A percentile compares a stretch with the other conserved stretches of the same genome.
phyloP scores from a whole-genome alignment of 2,329 filamentous ascomycete genomes.

The Periconia digitata region DNA sequence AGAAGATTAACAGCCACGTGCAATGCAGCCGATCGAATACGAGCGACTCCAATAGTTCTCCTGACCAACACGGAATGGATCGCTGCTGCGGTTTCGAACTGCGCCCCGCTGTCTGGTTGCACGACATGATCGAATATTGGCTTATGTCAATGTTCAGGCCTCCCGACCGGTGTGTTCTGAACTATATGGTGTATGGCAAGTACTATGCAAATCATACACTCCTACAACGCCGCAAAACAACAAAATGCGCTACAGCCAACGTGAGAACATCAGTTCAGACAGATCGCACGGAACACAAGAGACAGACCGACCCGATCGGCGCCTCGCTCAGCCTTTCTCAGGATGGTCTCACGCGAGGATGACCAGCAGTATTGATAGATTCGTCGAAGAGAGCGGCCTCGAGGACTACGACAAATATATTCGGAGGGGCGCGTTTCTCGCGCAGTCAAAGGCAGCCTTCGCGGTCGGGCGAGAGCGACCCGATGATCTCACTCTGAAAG shows the following conservation, averaged over 20 bases:
- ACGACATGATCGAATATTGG: background rate
- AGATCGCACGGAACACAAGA: constrained; percentile 2
- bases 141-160: background rate
- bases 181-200: background rate
- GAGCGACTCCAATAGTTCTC: background rate
- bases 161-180: background rate
- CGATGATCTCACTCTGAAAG: constrained; percentile 15
- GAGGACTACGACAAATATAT: constrained; percentile 22
- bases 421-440: constrained; percentile 21
- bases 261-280: background rate
- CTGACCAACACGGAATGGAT: too few species aligned
- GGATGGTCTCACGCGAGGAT: constrained; percentile 18
- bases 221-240: background rate
- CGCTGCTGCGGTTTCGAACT: background rate
- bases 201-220: background rate
- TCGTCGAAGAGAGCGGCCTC: constrained; percentile 14
- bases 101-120: constrained; percentile 9
- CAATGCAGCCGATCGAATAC: background rate
- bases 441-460: constrained; percentile 20
- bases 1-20: background rate
- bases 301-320: constrained; percentile 17
- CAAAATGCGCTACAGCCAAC: constrained; percentile 2
- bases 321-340: constrained; percentile 18
- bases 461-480: constrained; percentile 7
- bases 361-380: constrained; percentile 14